Percentiles rank a stretch among this genome's conserved stretches.
phyloP scores from a whole-genome alignment of 75 land plant genomes.

The Larix kaempferi region DNA sequence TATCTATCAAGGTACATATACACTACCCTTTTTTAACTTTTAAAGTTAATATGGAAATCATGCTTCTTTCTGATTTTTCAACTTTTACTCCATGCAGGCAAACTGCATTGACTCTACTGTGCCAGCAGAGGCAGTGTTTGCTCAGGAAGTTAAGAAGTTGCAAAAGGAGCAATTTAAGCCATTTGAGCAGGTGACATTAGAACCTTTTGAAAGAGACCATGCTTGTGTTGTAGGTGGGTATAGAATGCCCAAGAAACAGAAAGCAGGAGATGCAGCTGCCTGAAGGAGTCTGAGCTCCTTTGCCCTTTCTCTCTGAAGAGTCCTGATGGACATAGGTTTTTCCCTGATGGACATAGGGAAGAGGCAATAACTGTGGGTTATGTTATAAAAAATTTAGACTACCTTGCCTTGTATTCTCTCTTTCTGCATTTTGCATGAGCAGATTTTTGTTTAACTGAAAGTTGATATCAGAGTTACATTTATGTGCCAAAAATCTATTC shows the following conservation, averaged over 20 bases:
- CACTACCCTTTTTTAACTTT: background rate
- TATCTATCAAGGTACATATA: conserved; percentile 77
- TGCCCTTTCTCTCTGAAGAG: no score
- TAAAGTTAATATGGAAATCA: no score
- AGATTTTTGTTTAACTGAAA: no score
- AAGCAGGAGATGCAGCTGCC: conserved; percentile 17
- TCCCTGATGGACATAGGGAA: no score
- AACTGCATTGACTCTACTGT: conserved; percentile 93
- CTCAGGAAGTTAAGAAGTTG: conserved; percentile 59
- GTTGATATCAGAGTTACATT: no score
- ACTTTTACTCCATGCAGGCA: conserved; percentile 40
- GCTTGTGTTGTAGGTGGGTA: conserved; percentile 94
- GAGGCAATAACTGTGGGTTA: no score
- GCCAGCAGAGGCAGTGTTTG: conserved; percentile 68
- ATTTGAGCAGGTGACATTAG: conserved; percentile 79
- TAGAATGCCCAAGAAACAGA: conserved; percentile 75
- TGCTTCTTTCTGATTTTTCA: background rate
- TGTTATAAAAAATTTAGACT: no score
- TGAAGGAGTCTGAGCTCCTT: background rate
- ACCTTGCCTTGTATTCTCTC: no score
- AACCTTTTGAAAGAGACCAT: conserved; percentile 91
- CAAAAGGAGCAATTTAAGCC: conserved; percentile 88
- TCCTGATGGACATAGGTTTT: no score
- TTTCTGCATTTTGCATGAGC: no score
- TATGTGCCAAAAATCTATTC: no score